Evolutionary conservation across 306 rosid species (phyloP), one percentile per base, ranked within the genome.

Genomic region (Castanopsis chinensis): DNA sequence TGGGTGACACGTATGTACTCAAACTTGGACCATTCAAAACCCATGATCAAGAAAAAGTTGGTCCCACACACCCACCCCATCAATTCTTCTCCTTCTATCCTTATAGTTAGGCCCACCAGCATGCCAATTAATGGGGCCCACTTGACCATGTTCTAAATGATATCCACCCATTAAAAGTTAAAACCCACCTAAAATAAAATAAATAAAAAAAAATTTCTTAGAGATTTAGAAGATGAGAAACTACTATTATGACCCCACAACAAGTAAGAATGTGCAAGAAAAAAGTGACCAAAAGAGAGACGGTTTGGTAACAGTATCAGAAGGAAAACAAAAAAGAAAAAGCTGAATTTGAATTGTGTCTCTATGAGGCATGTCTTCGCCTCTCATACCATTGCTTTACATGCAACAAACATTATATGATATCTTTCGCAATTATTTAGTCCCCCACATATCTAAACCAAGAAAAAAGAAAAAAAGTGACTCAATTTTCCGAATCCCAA

Each of bases 261-360:
- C 57, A 33, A 55, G 78, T 72, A 67, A 81, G 73, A 80, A 77
- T 80, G 81, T 80, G 82, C 81, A 83, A 80, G 33, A 53, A 21
- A 65, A 78, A 86, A 82, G 83, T 80, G 53, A 28, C 25, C 51
- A 74, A 82, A 78, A 71, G 83, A 41, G 82, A 76, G 86, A 83
- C 80, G 85, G 94, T 87, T 87, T 90, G 86, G 90, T 87, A 72
- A 85, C 87, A 80, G 83, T 69, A 76, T 56, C 32, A 65, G 10
- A 32, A 28, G 56, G 54, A 59, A 81, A 82, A 81, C 75, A 81
- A 77, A 88, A 88, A 91, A 87, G 91, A 41, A 90, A 92, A 95
- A 95, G 96, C 92, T 85, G 94, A 95, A 91, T 92, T 92, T 95
- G 97, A 95, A 95, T 88, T 92, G 83, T 83, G 87, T 85, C 82